Percentiles rank a stretch among this genome's conserved stretches.
phyloP scores from a whole-genome alignment of 352 stramenopile genomes.

The Peronospora farinosa region DNA sequence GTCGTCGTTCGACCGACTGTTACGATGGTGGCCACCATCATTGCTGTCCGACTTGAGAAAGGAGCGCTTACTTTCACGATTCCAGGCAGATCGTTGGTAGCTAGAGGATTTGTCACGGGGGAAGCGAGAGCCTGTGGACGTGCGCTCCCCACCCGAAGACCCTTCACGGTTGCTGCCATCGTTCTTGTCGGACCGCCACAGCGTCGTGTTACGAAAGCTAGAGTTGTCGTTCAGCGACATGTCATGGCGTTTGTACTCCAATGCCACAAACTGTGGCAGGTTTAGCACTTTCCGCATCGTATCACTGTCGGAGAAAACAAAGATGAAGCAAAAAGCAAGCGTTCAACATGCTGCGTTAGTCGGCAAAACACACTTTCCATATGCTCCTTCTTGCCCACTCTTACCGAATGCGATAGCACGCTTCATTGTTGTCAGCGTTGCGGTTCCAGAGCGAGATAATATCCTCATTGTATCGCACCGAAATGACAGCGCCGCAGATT shows the following conservation, averaged over 20 bases:
- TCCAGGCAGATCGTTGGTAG: constrained; percentile 48
- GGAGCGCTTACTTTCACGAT: constrained; percentile 53
- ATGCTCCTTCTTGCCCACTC: neutral
- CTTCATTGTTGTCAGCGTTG: constrained; percentile 89
- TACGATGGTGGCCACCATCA: constrained; percentile 28
- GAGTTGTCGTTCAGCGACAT: constrained; percentile 77
- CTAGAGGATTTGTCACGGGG: constrained; percentile 41
- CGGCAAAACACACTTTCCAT: neutral
- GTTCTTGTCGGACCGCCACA: constrained; percentile 64
- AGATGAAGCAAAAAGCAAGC: neutral
- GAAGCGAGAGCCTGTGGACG: constrained; percentile 40
- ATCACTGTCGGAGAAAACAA: constrained; percentile 39
- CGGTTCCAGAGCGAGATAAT: constrained; percentile 93
- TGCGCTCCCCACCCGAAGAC: constrained; percentile 15
- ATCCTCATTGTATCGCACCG: constrained; percentile 89
- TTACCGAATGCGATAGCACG: constrained; percentile 77
- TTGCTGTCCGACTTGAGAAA: constrained; percentile 45
- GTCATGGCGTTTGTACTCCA: constrained; percentile 91
- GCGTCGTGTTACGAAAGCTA: constrained; percentile 72
- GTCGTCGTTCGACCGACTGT: constrained; percentile 31
- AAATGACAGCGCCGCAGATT: constrained; percentile 88
- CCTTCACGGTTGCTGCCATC: constrained; percentile 26
- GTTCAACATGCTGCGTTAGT: neutral
- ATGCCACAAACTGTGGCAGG: constrained; percentile 84
- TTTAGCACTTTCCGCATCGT: constrained; percentile 88